Conservation (phyloP, 1,284 basidiomycete species). For the Takashimella tepidaria region DNA sequence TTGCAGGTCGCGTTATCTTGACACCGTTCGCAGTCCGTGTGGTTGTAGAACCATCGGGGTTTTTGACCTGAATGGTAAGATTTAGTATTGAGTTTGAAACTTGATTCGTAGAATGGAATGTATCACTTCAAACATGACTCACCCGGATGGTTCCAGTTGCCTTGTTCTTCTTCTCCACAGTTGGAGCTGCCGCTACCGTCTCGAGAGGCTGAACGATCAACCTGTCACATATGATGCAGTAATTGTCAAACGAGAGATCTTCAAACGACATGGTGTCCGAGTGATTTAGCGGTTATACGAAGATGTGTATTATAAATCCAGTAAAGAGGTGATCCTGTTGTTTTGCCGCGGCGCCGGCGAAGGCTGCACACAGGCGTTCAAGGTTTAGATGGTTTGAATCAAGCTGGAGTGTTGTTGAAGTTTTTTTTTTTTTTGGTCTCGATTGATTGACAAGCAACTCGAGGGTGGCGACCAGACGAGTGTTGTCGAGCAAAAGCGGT, state of each 20-base stretch:
- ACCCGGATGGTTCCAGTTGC: slow-evolving; percentile 39
- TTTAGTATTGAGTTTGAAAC: too few relatives aligned
- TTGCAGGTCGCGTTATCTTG: slow-evolving; percentile 32
- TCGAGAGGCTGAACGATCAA: slow-evolving; percentile 19
- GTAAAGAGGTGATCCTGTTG: background rate
- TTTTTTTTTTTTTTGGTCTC: too few relatives aligned
- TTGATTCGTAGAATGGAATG: too few relatives aligned
- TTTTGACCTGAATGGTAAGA: slow-evolving; percentile 30
- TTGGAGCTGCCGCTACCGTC: background rate
- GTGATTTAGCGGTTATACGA: background rate
- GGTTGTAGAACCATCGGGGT: slow-evolving; percentile 42
- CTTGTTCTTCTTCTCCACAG: slow-evolving; percentile 17
- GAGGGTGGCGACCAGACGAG: too few relatives aligned
- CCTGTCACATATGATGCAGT: slow-evolving; percentile 42
- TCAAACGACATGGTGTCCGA: slow-evolving; percentile 13
- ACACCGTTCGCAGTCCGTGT: slow-evolving; percentile 39
- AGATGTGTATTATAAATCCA: too few relatives aligned
- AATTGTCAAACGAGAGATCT: slow-evolving; percentile 30
- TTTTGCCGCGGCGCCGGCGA: background rate
- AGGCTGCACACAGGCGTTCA: background rate
- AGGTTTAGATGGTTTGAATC: too few relatives aligned
- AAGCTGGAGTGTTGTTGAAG: too few relatives aligned
- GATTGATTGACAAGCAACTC: too few relatives aligned
- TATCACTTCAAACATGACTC: slow-evolving; percentile 15
- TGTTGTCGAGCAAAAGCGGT: too few relatives aligned